Base-by-base conservation (phyloP, 352 stramenopile genomes). In the Pythium guiyangense region DNA sequence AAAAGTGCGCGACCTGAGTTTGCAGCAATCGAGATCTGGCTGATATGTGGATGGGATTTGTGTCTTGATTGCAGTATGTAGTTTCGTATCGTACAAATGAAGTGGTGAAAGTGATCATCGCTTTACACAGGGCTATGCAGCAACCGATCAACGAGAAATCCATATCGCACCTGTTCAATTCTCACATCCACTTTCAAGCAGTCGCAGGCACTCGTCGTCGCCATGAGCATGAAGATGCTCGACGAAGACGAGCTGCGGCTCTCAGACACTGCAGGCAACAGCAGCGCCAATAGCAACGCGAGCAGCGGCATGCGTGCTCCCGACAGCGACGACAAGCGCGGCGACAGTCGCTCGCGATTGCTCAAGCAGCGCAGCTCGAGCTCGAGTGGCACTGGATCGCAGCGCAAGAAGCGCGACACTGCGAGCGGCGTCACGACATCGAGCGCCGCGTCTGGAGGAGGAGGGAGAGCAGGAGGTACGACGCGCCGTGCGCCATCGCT, bases 201-300 rank as follows among this genome's bases (percentile, higher is more conserved):
- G 31, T 37, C 31, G 31, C 31, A 37, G 8, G 8, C 31, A 37
- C 31, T 37, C 31, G 31, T 14, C 31, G 8, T 37, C 31, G 15
- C 43, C 2, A 77, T 77, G 69, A 74, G 69, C 43, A 73, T 77
- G 69, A 66, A 57, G 44, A 64, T 68, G 61, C 61, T 55, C 49
- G 57, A 68, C 45, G 61, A 68, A 47, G 42, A 25, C 17, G 42
- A 47, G 4, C 17, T 20, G 42, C 42, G 42, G 42, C 17, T 22
- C 17, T 47, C 42, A 39, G 64, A 76, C 51, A 29, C 47, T 12
- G 51, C 27, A 15, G 40, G 39, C 26, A 43, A 29, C 4, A 52
- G 50, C 4, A 55, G 60, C 44, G 4, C 6, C 54, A 20, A 31
- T 17, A 9, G n/a, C 35, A 29, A 20, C 27, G 14, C 27, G 31